Base-by-base conservation (phyloP, 139 green algal species). In the Ettlia oleoabundans region DNA sequence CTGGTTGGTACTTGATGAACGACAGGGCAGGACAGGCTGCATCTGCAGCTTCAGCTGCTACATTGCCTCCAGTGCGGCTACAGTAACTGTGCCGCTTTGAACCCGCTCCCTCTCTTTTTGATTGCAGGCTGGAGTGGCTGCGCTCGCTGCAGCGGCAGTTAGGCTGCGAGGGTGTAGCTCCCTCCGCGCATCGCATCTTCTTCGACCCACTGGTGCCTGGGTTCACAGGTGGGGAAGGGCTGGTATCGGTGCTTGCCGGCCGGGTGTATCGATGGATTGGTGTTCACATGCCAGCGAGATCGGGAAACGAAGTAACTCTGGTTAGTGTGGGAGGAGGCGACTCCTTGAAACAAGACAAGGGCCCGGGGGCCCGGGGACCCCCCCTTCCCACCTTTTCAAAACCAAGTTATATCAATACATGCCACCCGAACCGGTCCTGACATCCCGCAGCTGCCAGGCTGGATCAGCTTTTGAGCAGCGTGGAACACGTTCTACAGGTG, bases 91-190 rank as follows among this genome's bases (percentile, higher is more conserved):
- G 42, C 69, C 69, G 9, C 42, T 6, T 42, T n/a, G n/a, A n/a
- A n/a, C n/a, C n/a, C n/a, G n/a, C n/a, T n/a, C n/a, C n/a, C n/a
- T n/a, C n/a, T n/a, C n/a, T n/a, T n/a, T n/a, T n/a, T n/a, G n/a
- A n/a, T n/a, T 24, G 41, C 72, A 81, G 74, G 55, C 42, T 81
- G 30, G 37, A 71, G 55, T 71, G 74, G 55, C 53, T 70, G 55
- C 74, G 74, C 74, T 58, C 55, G 55, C 74, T 81, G 74, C 74
- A 81, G 74, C 55, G 74, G 55, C 55, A 58, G 55, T 38, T 81
- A 38, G 74, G 74, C 74, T 24, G 32, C 55, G 55, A 55, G 3
- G 74, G 61, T 4, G 74, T 81, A n/a, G 37, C 55, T 2, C 74
- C 74, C 38, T 38, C 18, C n/a, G 74, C 74, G 10, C 74, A 70